These are phyloP conservation scores for Ammopiptanthus mongolicus DNA, from an alignment of 306 rosid genomes.

Conservation along the genomic window DNA sequence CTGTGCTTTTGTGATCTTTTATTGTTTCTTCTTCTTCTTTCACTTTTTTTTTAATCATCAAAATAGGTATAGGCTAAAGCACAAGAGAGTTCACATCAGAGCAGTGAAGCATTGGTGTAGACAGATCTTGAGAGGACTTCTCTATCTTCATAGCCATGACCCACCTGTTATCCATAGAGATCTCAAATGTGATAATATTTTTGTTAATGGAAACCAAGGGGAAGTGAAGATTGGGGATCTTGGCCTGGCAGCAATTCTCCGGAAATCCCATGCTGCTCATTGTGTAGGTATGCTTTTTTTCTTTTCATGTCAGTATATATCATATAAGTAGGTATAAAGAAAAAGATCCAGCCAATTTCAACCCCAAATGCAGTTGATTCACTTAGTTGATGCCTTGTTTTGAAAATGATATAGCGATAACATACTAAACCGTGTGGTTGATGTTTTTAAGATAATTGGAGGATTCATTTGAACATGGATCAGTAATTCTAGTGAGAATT, in stretches of 20 bases:
- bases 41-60: neutral
- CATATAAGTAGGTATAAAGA: neutral
- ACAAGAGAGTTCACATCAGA: conserved; percentile 71
- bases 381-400: conserved; percentile 9
- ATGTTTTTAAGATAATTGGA: neutral
- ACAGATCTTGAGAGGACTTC: conserved; percentile 88
- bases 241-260: conserved; percentile 83
- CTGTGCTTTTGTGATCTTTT: conserved; percentile 23
- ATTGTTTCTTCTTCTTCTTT: neutral
- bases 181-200: conserved; percentile 94
- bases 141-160: conserved; percentile 81
- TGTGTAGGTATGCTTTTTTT: conserved; percentile 77
- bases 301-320: neutral
- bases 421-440: neutral
- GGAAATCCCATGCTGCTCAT: conserved; percentile 84
- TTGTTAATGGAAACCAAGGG: conserved; percentile 93
- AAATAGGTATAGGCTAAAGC: conserved; percentile 78
- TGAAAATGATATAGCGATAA: neutral
- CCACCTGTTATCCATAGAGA: conserved; percentile 98
- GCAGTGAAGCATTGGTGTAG: conserved; percentile 97
- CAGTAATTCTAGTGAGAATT: neutral
- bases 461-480: conserved; percentile 16
- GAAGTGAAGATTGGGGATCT: conserved; percentile 98
- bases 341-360: neutral
- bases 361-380: neutral